Percentiles rank a stretch among this genome's conserved stretches.
phyloP scores from a whole-genome alignment of 208 protist species.

The Plasmodiophora brassicae region DNA sequence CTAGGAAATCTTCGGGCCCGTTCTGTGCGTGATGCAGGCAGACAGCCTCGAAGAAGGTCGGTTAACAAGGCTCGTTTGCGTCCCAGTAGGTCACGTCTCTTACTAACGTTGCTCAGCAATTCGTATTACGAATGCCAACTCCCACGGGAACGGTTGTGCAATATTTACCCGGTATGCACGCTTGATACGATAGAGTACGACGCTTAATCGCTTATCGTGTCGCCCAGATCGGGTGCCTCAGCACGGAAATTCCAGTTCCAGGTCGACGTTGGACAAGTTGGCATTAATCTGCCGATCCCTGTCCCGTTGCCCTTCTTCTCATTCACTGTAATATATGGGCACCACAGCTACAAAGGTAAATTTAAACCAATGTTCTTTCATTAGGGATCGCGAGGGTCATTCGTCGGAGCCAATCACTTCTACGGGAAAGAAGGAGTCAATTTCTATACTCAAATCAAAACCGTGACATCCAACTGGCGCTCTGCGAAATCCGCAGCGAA shows the following conservation, averaged over 20 bases:
- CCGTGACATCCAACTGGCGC: slow-evolving; percentile 54
- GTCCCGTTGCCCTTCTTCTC: slow-evolving; percentile 83
- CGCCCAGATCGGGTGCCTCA: slow-evolving; percentile 62
- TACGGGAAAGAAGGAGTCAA: slow-evolving; percentile 76
- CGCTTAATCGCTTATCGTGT: no score
- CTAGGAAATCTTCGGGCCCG: slow-evolving; percentile 82
- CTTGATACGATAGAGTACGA: no score
- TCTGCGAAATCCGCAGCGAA: background rate
- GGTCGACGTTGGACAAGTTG: slow-evolving; percentile 73
- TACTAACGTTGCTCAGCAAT: no score
- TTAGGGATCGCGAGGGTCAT: slow-evolving; percentile 58
- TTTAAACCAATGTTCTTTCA: background rate
- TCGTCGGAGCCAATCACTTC: slow-evolving; percentile 74
- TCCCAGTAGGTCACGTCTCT: no score
- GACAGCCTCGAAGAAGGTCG: slow-evolving; percentile 72
- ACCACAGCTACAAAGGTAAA: background rate
- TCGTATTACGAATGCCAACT: slow-evolving; percentile 73
- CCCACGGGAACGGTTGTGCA: slow-evolving; percentile 80
- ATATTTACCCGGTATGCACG: no score
- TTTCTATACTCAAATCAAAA: slow-evolving; percentile 83
- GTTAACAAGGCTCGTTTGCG: no score
- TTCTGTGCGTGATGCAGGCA: slow-evolving; percentile 53
- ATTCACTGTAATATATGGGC: slow-evolving; percentile 70
- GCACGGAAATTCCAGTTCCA: slow-evolving; percentile 77
- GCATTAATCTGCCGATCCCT: slow-evolving; percentile 84